phyloP scores from a whole-genome alignment of 768 basidiomycete genomes.

The Suillus tomentosus region DNA sequence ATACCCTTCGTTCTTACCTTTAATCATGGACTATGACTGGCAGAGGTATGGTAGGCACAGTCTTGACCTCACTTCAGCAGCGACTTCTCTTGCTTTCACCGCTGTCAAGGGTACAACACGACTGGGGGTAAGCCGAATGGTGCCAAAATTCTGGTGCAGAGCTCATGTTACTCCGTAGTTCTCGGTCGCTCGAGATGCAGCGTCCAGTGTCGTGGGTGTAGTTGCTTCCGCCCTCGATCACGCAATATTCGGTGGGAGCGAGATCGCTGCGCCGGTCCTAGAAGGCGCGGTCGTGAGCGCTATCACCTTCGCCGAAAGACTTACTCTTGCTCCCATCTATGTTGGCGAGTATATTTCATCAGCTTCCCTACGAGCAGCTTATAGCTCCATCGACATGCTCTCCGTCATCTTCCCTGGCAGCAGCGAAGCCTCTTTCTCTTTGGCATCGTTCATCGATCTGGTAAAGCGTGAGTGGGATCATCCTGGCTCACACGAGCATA shows the following conservation, averaged over 20 bases:
- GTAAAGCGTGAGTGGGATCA: constrained; percentile 79
- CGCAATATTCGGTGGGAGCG: constrained; percentile 62
- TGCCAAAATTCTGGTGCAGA: constrained; percentile 14
- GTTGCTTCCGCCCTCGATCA: constrained; percentile 65
- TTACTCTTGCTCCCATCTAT: constrained; percentile 74
- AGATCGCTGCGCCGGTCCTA: constrained; percentile 58
- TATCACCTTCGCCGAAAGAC: constrained; percentile 66
- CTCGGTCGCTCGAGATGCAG: constrained; percentile 62
- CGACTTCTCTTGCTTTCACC: constrained; percentile 65
- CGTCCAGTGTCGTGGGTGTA: constrained; percentile 56
- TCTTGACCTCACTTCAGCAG: constrained; percentile 66
- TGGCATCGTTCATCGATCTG: constrained; percentile 76
- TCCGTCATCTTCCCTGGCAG: constrained; percentile 72
- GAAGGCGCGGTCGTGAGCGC: constrained; percentile 60
- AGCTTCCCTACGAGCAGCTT: constrained; percentile 71
- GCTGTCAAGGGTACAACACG: constrained; percentile 68
- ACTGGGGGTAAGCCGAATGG: constrained; percentile 57
- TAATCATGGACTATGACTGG: constrained; percentile 37
- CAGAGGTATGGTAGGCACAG: constrained; percentile 53
- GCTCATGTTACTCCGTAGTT: constrained; percentile 49
- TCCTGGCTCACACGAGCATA: constrained; percentile 49
- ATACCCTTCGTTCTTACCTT: constrained; percentile 7
- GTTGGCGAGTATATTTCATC: constrained; percentile 77
- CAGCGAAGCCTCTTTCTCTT: constrained; percentile 79
- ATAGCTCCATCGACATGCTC: constrained; percentile 74